A percentile compares a stretch with the other conserved stretches of the same genome.
Conservation (phyloP, 2,329 filamentous ascomycete species). For the Diaporthe sp. region DNA sequence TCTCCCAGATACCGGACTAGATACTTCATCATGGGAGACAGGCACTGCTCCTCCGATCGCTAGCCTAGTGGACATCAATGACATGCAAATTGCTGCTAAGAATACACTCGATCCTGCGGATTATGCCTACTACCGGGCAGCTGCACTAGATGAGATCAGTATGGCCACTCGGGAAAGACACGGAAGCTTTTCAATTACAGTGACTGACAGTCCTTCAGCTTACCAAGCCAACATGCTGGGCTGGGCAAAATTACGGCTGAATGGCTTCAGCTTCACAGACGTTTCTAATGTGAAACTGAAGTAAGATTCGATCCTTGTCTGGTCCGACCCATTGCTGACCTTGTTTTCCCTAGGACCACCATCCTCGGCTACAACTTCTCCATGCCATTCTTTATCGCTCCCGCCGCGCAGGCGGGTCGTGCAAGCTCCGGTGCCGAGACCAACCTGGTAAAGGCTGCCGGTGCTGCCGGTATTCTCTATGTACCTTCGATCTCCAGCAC, state of each 20-base stretch:
- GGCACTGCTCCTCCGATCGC: not conserved
- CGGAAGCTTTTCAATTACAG: too few species aligned
- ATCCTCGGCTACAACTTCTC: conserved; percentile 13
- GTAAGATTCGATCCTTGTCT: not conserved
- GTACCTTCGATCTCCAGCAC: not conserved
- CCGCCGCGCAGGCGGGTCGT: not conserved
- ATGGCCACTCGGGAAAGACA: not conserved
- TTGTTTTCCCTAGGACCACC: not conserved
- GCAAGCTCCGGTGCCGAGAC: not conserved
- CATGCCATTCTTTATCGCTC: not conserved
- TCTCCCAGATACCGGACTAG: not conserved
- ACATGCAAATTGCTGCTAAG: conserved; percentile 9
- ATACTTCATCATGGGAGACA: conserved; percentile 4
- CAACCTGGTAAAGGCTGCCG: not conserved
- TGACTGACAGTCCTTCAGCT: not conserved
- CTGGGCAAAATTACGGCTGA: conserved; percentile 1
- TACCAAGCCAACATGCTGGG: conserved; percentile 23
- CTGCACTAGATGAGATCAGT: conserved; percentile 19
- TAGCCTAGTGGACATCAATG: conserved; percentile 1
- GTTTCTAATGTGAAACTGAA: not conserved
- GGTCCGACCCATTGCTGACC: not conserved
- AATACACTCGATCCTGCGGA: not conserved
- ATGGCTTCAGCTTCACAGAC: not conserved
- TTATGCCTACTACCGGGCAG: not conserved
- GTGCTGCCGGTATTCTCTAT: not conserved